phyloP scores from a whole-genome alignment of 1,284 basidiomycete genomes.

The Marasmius tenuissimus region DNA sequence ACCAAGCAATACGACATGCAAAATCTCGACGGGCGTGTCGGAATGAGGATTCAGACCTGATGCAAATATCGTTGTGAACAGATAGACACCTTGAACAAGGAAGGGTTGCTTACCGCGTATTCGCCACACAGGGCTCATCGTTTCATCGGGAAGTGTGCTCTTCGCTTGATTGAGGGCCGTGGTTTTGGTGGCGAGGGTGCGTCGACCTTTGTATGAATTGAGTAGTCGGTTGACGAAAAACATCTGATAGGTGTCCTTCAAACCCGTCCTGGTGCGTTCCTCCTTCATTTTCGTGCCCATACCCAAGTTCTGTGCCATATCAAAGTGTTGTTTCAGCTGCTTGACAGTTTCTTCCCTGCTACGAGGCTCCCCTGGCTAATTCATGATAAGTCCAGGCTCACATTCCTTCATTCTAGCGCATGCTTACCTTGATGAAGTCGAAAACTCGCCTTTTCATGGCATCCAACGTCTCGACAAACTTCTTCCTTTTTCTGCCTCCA shows the following conservation, averaged over 20 bases:
- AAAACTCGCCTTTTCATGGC: not conserved
- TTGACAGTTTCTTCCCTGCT: slow-evolving; percentile 13
- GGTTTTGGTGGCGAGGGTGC: slow-evolving; percentile 11
- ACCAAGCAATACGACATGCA: slow-evolving; percentile 37
- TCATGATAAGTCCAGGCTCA: too few relatives aligned
- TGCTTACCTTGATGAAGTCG: not conserved
- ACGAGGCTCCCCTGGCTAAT: not conserved
- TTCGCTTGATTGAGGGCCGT: slow-evolving; percentile 14
- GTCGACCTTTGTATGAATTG: slow-evolving; percentile 18
- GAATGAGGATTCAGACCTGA: slow-evolving; percentile 33
- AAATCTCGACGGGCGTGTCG: slow-evolving; percentile 36
- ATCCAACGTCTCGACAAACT: not conserved
- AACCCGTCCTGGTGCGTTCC: slow-evolving; percentile 20
- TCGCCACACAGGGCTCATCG: slow-evolving; percentile 24
- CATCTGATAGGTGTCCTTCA: slow-evolving; percentile 29
- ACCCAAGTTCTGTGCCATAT: slow-evolving; percentile 14
- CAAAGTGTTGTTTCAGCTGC: slow-evolving; percentile 17
- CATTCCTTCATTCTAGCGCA: too few relatives aligned
- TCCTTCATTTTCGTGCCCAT: slow-evolving; percentile 18
- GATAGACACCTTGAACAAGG: too few relatives aligned
- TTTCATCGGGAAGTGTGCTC: slow-evolving; percentile 17
- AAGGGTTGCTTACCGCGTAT: slow-evolving; percentile 20
- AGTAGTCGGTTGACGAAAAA: slow-evolving; percentile 22
- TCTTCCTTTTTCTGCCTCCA: slow-evolving; percentile 2
- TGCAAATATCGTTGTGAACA: too few relatives aligned